Base-by-base conservation (phyloP, 352 stramenopile genomes). In the Globisporangium cystogenes region DNA sequence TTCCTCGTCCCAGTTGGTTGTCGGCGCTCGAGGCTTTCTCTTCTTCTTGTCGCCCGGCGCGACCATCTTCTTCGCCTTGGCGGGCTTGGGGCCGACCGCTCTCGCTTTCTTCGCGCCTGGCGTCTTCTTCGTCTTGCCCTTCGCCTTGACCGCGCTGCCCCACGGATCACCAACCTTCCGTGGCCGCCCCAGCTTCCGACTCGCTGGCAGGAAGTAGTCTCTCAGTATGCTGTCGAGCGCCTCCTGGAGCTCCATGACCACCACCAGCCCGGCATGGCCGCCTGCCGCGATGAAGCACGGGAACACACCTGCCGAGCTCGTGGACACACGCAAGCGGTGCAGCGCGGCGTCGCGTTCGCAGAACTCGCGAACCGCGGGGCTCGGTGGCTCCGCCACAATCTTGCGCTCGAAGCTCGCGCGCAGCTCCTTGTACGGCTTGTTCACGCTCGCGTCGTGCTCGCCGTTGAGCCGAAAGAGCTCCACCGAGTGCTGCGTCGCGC, bases 281-380 rank as follows among this genome's bases (percentile, higher is more conserved):
- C 63, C 79, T 23, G 65, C 67, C 11, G 79, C 77, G 26, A 93
- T 23, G n/a, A 81, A 89, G 37, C 77, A 89, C 20, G 79, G 79
- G 20, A 62, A 77, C 40, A 74, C 62, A 8, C 68, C 67, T 12
- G 66, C 14, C 37, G 63, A 64, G 33, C 49, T 73, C 1, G 69
- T 86, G 11, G 71, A 84, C 21, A 87, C 26, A 1, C 77, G 69
- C 16, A 93, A 42, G 14, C 82, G 74, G 53, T 93, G 82, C n/a
- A 93, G 51, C 27, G 82, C 72, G n/a, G 79, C 76, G 60, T 93
- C 76, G 12, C 82, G 75, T 48, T 89, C 77, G 37, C 76, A 86
- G 54, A 92, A 92, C 48, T 86, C 71, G 7, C 82, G 71, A 7
- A 72, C 77, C 4, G 57, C 67, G 27, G 68, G 57, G 46, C 64